Evolutionary conservation across 192 early-diverging fungal species (phyloP).

Genomic region (Coemansia javaensis): DNA sequence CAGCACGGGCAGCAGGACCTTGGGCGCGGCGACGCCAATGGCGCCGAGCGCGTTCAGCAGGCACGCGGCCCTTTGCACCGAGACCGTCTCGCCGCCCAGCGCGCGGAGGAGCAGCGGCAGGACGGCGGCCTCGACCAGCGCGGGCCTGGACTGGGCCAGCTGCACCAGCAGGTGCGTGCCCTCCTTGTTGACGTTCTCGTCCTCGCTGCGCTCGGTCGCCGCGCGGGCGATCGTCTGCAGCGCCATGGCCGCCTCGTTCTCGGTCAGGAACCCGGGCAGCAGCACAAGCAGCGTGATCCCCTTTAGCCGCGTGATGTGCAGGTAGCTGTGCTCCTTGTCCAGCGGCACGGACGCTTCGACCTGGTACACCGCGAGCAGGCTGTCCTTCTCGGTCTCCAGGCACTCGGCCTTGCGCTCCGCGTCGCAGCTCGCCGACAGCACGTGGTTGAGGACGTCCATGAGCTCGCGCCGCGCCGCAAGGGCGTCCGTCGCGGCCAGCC

Average conservation of each 20-base stretch:
- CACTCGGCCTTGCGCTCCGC: conserved; percentile 39
- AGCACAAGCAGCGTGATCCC: conserved; percentile 66
- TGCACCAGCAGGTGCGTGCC: conserved; percentile 44
- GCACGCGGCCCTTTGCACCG: conserved; percentile 25
- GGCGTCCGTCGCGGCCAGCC: conserved; percentile 53
- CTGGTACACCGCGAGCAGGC: conserved; percentile 70
- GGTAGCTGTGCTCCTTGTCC: conserved; percentile 67
- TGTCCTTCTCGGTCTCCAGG: conserved; percentile 66
- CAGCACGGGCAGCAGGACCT: conserved; percentile 20
- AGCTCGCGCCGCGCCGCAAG: conserved; percentile 51
- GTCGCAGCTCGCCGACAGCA: conserved; percentile 63
- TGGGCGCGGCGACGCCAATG: conserved; percentile 25
- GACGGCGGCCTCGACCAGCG: conserved; percentile 17
- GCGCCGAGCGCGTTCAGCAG: conserved; percentile 44
- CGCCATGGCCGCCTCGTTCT: conserved; percentile 52
- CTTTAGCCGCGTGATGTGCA: conserved; percentile 66
- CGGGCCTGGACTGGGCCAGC: conserved; percentile 35
- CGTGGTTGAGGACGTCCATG: conserved; percentile 67
- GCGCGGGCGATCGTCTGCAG: conserved; percentile 36
- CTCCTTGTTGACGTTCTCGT: conserved; percentile 50
- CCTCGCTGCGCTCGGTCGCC: conserved; percentile 42
- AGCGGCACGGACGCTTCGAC: conserved; percentile 57
- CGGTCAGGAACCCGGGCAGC: conserved; percentile 52
- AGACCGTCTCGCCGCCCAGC: conserved; percentile 22
- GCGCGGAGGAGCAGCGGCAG: conserved; percentile 44